Base-by-base conservation (phyloP, 768 basidiomycete species). In the Bullera alba region DNA sequence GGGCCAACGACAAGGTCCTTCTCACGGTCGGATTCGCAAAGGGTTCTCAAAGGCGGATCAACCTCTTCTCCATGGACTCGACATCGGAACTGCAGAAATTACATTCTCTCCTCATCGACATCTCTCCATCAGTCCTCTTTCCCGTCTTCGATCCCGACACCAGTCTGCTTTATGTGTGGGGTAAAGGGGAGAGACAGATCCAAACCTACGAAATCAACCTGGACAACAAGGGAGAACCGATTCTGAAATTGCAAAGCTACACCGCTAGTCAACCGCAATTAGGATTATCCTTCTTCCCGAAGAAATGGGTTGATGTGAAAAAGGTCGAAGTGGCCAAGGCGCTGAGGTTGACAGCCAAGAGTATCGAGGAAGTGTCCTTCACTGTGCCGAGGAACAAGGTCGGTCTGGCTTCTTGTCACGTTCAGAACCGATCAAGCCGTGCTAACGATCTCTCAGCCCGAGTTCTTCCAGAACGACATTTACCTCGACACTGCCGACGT, bases 391-490 rank as follows among this genome's bases (percentile, higher is more conserved):
- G 73, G 27, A 69, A 70, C 34, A 69, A 65, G 51, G 67, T 64
- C 54, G 55, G 67, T 50, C 2, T 15, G 44, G 5, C 19, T 16
- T 3, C 23, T 41, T n/a, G 38, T 26, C 16, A 19, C 16, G 4
- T 15, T 14, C 29, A 37, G 23, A 42, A 50, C 30, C 8, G 10
- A 14, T 21, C 27, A 17, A 32, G n/a, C 16, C 7, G 15, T 10
- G 43, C 5, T 38, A 19, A 17, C 19, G 8, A 14, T 27, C 5
- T 43, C 14, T 34, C 41, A 72, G 68, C 63, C 65, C 38, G 70
- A 72, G 6, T 70, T 61, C 58, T 74, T 73, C 69, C 74, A 75
- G 46, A 69, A 75, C 52, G 75, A 75, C 48, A 68, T 75, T 37
- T 75, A 62, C 39, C 48, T 66, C 10, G 55, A 56, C 2, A 75